These are phyloP conservation scores for Fusarium setosum DNA, from an alignment of 2,329 filamentous ascomycete species.

Conservation along the genomic window DNA sequence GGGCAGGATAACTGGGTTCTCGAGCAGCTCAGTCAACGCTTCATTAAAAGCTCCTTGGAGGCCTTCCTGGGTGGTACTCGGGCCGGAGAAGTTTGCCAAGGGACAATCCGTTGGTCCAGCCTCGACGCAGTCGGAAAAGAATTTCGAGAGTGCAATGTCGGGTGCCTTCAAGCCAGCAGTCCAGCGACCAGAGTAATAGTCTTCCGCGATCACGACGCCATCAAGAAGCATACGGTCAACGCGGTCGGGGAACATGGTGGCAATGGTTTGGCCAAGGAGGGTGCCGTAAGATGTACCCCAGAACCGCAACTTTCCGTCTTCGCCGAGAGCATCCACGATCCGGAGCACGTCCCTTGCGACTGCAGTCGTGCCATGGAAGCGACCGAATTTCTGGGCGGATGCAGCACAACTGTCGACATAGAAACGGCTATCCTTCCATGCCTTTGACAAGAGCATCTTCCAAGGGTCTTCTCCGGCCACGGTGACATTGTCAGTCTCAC, in stretches of 20 bases:
- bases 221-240: constrained; percentile 33
- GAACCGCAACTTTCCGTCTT: constrained; percentile 47
- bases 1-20: background rate
- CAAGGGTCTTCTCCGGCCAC: background rate
- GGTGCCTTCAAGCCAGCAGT: background rate
- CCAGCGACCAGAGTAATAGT: constrained; percentile 6
- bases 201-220: constrained; percentile 10
- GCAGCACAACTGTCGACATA: constrained; percentile 33
- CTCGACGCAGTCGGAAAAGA: constrained; percentile 16
- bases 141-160: background rate
- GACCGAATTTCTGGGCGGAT: constrained; percentile 34
- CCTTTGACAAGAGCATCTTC: background rate
- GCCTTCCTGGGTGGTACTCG: background rate
- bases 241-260: constrained; percentile 33
- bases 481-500: too few species aligned
- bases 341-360: constrained; percentile 52
- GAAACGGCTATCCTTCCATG: background rate
- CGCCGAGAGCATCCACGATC: constrained; percentile 50
- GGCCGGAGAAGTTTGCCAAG: constrained; percentile 8
- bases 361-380: constrained; percentile 47
- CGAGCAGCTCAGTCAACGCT: background rate
- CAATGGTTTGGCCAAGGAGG: constrained; percentile 25
- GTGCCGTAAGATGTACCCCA: constrained; percentile 43
- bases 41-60: constrained; percentile 8
- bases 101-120: constrained; percentile 2